Base-by-base conservation (phyloP, 2,329 filamentous ascomycete genomes). In the Rhinocladiella similis region DNA sequence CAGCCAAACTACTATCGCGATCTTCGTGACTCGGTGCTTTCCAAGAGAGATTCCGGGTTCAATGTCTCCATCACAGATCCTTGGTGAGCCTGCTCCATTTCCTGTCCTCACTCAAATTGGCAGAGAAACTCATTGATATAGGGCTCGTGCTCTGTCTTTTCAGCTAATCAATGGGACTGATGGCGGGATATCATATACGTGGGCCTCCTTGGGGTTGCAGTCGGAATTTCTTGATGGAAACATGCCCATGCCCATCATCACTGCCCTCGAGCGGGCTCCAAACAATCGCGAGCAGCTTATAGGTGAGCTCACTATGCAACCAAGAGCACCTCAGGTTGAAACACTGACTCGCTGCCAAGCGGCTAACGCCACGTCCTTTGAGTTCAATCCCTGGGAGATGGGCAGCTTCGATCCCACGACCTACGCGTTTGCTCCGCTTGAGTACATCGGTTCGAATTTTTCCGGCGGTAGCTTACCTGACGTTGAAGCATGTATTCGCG, bases 1-100 rank as follows among this genome's bases (percentile, higher is more conserved):
- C 80, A 78, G 1, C 77, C 76, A 1, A 72, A 80, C 16, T 91
- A 92, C 70, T 91, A 83, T 67, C 72, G 72, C 2, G 76, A 84
- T 20, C 71, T 93, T n/a, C 67, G 75, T 5, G 71, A 82, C 9
- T 76, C 82, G 12, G 87, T 91, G 1, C 63, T 76, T 0, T 75
- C 68, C 3, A 93, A 92, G 73, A 66, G 67, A 1, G 70, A 85
- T 54, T 86, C 85, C n/a, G 83, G 83, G 0, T 91, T 79, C 68
- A 75, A 85, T 45, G 83, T 82, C 3, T 88, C 89, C 6, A 80
- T 96, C 56, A 96, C 91, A 0, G 91, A 96, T 75, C 91, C 90
- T 72, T 95, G 91, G 87, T 52, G 14, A 45, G 49, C 14, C 33
- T 41, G 6, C 14, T 13, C 20, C 1, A n/a, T 19, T 13, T 5